Evolutionary conservation across 2,329 filamentous ascomycete genomes (phyloP).

Genomic region (Lachnellula occidentalis): DNA sequence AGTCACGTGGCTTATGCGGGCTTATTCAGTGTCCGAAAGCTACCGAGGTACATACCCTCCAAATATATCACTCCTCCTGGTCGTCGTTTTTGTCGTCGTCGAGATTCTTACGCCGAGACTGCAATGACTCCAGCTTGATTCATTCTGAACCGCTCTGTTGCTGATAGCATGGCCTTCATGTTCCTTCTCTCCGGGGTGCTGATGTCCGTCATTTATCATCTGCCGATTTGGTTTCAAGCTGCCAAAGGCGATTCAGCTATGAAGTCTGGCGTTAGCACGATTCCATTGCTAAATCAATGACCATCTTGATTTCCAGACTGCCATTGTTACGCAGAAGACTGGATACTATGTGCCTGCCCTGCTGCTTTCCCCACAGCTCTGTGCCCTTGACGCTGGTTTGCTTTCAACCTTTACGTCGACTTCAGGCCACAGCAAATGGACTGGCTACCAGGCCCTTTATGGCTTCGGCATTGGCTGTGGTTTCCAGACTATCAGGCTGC

Average conservation of each 20-base stretch:
- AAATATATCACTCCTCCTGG: conserved; percentile 1
- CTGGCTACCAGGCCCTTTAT: no score
- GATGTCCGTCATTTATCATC: conserved; percentile 42
- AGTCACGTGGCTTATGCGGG: no score
- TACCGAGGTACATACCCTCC: no score
- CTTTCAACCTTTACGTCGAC: no score
- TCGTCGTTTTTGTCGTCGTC: conserved; percentile 23
- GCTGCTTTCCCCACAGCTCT: no score
- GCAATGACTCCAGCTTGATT: conserved; percentile 36
- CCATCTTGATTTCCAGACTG: conserved; percentile 39
- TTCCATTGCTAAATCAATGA: conserved; percentile 30
- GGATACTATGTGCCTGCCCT: no score
- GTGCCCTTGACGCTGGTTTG: no score
- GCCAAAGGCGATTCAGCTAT: conserved; percentile 34
- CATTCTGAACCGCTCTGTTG: conserved; percentile 32
- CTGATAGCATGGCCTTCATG: conserved; percentile 25
- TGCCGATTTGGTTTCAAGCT: conserved; percentile 42
- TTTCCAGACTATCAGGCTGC: no score
- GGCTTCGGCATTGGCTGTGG: no score
- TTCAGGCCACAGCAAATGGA: no score
- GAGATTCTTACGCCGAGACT: conserved; percentile 32
- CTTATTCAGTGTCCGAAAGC: no score
- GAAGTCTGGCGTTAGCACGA: conserved; percentile 37
- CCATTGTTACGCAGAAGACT: conserved; percentile 37
- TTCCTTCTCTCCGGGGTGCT: conserved; percentile 25